These are phyloP conservation scores for Fermentozyma sake DNA, from an alignment of 1,139 yeast species.

Conservation along the genomic window DNA sequence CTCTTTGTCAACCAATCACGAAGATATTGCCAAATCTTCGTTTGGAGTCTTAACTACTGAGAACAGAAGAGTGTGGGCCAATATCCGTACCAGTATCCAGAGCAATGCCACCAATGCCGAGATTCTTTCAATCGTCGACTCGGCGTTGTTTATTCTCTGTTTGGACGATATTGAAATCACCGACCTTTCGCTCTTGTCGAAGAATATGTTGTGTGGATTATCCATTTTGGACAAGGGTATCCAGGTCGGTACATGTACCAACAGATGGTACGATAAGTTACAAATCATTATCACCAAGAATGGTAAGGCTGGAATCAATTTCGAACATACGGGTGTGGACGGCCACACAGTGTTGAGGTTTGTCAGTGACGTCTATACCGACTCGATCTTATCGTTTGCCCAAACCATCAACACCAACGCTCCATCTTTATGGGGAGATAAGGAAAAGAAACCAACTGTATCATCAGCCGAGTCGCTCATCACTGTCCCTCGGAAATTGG, in stretches of 20 bases:
- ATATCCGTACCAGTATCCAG: conserved; percentile 49
- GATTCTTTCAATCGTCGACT: conserved; percentile 69
- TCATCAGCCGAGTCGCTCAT: conserved; percentile 31
- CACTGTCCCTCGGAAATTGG: conserved; percentile 79
- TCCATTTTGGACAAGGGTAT: conserved; percentile 77
- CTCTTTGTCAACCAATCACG: conserved; percentile 53
- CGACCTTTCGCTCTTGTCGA: conserved; percentile 64
- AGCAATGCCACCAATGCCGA: conserved; percentile 54
- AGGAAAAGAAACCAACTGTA: conserved; percentile 25
- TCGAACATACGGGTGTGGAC: conserved; percentile 94
- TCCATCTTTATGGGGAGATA: conserved; percentile 70
- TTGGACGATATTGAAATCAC: conserved; percentile 72
- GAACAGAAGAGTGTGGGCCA: conserved; percentile 82
- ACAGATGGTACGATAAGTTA: conserved; percentile 91
- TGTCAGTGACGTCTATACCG: conserved; percentile 88
- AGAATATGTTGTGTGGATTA: conserved; percentile 83
- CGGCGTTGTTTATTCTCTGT: conserved; percentile 77
- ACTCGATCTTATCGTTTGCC: conserved; percentile 83
- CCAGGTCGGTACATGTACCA: conserved; percentile 91
- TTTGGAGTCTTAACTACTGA: conserved; percentile 90
- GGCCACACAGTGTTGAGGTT: conserved; percentile 89
- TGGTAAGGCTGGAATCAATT: conserved; percentile 90
- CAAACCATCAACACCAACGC: conserved; percentile 76
- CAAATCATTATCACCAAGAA: conserved; percentile 87
- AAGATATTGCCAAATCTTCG: conserved; percentile 73